Base-by-base conservation (phyloP, 805 yeast genomes). In the Starmerella geochares region DNA sequence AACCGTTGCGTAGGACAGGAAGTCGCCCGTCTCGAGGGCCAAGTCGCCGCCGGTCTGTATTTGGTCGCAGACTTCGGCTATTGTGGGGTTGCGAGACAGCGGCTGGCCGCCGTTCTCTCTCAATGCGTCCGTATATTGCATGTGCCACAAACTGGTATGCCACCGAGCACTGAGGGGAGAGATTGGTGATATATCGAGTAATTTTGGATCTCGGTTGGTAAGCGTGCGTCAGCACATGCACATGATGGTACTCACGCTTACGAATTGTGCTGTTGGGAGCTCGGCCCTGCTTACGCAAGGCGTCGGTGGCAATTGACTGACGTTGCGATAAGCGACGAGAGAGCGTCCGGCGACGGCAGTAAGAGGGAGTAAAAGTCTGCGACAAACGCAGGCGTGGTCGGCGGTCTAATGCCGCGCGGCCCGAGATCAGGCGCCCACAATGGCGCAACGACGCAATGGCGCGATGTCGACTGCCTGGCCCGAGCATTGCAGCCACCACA, bases 1-100 rank as follows among this genome's bases (percentile, higher is more conserved):
- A 17, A 84, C 66, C 0, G 94, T 83, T n/a, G 84, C 76, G 59
- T 79, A 84, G 3, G 86, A 74, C 21, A 85, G 63, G 60, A 69
- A 84, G 64, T 85, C 94, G 8, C 73, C 67, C 7, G 78, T 65
- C 42, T 73, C 74, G 58, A 49, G 54, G 17, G 59, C 57, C 20
- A 49, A 46, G 25, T 38, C 40, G 35, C 50, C 50, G 21, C 53
- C 51, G 21, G 28, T 19, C 31, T 38, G 38, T 35, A 61, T 55
- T 14, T 48, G 35, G 13, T 53, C 53, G 49, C 56, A 49, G 14
- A 59, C 17, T 19, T 39, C 50, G 8, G 50, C 37, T 16, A 38
- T 20, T 9, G 28, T 29, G 10, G 37, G 46, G 19, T 9, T 9
- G 20, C 20, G 36, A 13, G 24, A n/a, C 13, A 19, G 25, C 14